phyloP scores from a whole-genome alignment of 2,329 filamentous ascomycete genomes.

The Colletotrichum scovillei region DNA sequence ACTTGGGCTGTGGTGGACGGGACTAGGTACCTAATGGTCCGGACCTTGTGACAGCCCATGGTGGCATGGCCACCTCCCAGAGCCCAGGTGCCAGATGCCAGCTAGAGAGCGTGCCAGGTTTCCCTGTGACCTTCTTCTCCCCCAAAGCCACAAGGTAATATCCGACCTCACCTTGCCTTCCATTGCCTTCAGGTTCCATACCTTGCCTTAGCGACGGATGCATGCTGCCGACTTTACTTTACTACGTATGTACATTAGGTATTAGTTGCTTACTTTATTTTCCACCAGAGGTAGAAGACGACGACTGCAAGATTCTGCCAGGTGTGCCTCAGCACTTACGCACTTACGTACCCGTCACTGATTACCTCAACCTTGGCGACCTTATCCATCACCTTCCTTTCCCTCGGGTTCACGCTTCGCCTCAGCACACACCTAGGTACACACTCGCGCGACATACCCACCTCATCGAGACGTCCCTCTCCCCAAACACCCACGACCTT shows the following conservation, averaged over 20 bases:
- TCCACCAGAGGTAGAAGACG: background rate
- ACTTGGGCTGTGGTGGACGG: background rate
- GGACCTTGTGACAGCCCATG: background rate
- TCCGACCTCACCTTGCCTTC: slow-evolving; percentile 1
- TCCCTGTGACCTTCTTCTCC: background rate
- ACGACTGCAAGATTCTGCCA: background rate
- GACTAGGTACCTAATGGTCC: background rate
- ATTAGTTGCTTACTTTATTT: background rate
- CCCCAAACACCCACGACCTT: background rate
- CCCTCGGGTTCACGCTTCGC: background rate
- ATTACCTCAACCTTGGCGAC: background rate
- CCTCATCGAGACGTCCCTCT: background rate
- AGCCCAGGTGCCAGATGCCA: background rate
- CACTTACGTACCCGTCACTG: slow-evolving; percentile 23
- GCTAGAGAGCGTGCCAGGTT: background rate
- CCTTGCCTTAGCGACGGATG: background rate
- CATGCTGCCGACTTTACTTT: background rate
- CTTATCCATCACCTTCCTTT: slow-evolving; percentile 1
- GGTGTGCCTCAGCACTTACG: slow-evolving; percentile 7
- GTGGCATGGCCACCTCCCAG: background rate
- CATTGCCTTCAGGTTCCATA: background rate
- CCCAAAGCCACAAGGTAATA: background rate
- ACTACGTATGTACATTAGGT: too few species aligned
- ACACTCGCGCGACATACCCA: background rate
- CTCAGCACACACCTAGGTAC: background rate